Conservation (phyloP, 371 early-diverging fungal species). For the Capillidium rhysosporum region DNA sequence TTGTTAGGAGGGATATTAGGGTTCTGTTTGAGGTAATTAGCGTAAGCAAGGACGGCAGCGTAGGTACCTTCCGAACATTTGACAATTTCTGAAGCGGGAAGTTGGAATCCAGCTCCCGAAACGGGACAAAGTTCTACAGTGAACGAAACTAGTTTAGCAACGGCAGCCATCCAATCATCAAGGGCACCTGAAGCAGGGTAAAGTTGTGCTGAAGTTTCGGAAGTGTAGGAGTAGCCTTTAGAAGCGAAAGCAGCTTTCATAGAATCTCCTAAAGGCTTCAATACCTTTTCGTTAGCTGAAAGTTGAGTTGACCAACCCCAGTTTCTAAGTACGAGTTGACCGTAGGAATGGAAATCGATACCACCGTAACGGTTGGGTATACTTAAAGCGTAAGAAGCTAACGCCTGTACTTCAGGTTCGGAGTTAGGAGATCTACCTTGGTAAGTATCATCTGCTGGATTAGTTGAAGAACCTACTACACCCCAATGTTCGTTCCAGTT, state of each 20-base stretch:
- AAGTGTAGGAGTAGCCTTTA: conserved; percentile 5
- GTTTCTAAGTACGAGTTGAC: conserved; percentile 21
- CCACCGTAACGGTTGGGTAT: conserved; percentile 25
- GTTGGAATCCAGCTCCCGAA: neutral
- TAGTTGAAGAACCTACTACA: conserved; percentile 21
- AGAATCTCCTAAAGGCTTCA: neutral
- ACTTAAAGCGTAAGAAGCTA: conserved; percentile 18
- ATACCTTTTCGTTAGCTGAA: conserved; percentile 11
- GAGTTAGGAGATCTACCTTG: conserved; percentile 25
- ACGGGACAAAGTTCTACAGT: conserved; percentile 4
- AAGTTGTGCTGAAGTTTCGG: neutral
- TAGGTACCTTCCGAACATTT: conserved; percentile 4
- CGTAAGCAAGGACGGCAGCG: neutral
- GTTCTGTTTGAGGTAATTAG: neutral
- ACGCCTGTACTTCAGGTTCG: conserved; percentile 30
- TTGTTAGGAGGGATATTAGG: conserved; percentile 1
- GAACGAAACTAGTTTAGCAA: conserved; percentile 2
- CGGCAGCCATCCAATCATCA: conserved; percentile 6
- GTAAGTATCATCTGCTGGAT: conserved; percentile 28
- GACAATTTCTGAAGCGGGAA: conserved; percentile 2
- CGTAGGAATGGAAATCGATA: conserved; percentile 34
- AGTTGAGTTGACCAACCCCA: conserved; percentile 18
- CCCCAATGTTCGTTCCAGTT: conserved; percentile 36
- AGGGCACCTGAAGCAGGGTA: conserved; percentile 6
- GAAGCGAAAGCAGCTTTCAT: neutral